Evolutionary conservation across 352 stramenopile species (phyloP), one percentile per base, ranked within the genome.

Genomic region (Phytopythium montanum): DNA sequence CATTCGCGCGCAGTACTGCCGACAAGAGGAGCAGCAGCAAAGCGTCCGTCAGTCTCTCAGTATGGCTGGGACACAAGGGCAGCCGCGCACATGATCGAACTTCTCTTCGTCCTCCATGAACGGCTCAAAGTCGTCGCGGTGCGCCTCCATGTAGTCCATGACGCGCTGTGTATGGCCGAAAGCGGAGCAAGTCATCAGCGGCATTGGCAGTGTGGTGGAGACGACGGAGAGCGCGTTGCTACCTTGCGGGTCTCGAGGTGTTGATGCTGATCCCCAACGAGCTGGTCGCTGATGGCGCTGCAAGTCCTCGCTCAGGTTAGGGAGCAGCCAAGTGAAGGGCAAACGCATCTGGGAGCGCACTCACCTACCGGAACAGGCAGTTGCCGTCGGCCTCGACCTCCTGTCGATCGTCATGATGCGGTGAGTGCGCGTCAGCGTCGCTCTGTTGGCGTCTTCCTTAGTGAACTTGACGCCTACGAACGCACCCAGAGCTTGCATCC

Each of bases 31-130:
- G 5, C 26, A 59, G 31, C 31, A 36, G 12, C 7, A 23, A 25
- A 42, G 23, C 9, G 41, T 31, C 1, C 31, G 36, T 42, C 48
- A 46, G 33, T 21, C 23, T 21, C 26, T 41, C 9, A 12, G 10
- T 13, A 7, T 18, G n/a, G n/a, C n/a, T 52, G 45, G 10, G 14
- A 3, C 8, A 9, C 10, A 14, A 34, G 12, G 23, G 28, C 31
- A 21, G 33, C 50, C 39, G 48, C 69, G 19, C 63, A 92, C 85
- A 61, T 88, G 79, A 14, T 95, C 85, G 65, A 95, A 95, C 41
- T 83, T 85, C 46, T 95, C 85, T 42, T 90, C 84, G 57, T 93
- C 83, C 70, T 95, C 85, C 83, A 95, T 91, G 73, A 95, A 95
- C 52, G 85, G 83, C 61, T 93, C 81, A 64, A 95, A 90, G 54